Evolutionary conservation across 345 rosid species (phyloP).

Genomic region (Boechera retrofracta): DNA sequence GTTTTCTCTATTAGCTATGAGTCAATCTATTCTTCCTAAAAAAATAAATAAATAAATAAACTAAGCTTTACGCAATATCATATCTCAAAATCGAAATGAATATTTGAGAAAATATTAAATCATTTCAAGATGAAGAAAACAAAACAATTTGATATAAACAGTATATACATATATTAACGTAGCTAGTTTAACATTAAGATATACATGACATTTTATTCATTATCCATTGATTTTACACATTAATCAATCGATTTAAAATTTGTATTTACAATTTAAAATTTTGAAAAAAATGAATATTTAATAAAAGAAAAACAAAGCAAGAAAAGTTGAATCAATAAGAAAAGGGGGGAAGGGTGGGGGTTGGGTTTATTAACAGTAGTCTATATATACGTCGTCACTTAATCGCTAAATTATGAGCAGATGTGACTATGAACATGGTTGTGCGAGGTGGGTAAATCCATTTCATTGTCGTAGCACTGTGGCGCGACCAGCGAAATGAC

Average conservation of each 20-base stretch:
- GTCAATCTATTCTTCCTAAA: background rate
- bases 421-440: constrained; percentile 44
- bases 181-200: background rate
- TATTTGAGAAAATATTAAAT: background rate
- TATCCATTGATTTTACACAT: background rate
- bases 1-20: background rate
- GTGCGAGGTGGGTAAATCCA: constrained; percentile 40
- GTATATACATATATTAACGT: background rate
- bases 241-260: background rate
- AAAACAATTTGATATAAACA: background rate
- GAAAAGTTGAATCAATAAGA: background rate
- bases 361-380: background rate
- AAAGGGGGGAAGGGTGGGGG: background rate
- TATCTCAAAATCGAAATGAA: background rate
- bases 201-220: background rate
- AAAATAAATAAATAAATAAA: background rate
- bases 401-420: background rate
- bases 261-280: background rate
- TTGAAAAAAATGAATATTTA: background rate
- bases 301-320: background rate
- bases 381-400: background rate
- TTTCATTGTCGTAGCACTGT: constrained; percentile 17
- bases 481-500: constrained; percentile 46
- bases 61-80: background rate
- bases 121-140: background rate